These are phyloP conservation scores for Kurtzmaniella fragi DNA, from an alignment of 805 yeast species.

Conservation along the genomic window DNA sequence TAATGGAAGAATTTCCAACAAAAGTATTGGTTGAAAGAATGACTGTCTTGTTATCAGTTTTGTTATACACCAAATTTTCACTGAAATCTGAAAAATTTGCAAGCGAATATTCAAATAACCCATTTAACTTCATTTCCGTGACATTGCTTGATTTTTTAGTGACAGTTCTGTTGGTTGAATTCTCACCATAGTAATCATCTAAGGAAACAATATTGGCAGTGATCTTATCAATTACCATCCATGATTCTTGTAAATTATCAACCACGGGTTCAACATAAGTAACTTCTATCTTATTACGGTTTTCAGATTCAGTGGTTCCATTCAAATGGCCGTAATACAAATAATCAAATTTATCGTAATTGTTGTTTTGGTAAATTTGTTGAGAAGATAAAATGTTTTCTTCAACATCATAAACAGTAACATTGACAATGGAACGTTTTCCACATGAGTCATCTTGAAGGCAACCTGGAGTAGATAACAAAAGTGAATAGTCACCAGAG, in stretches of 20 bases:
- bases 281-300: slow-evolving; percentile 25
- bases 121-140: slow-evolving; percentile 48
- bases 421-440: slow-evolving; percentile 73
- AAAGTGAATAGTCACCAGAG: slow-evolving; percentile 70
- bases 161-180: slow-evolving; percentile 14
- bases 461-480: slow-evolving; percentile 88
- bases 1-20: slow-evolving; percentile 38
- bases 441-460: slow-evolving; percentile 58
- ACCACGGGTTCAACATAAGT: slow-evolving; percentile 20
- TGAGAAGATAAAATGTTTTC: slow-evolving; percentile 38
- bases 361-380: slow-evolving; percentile 73
- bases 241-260: slow-evolving; percentile 21
- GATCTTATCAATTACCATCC: slow-evolving; percentile 70
- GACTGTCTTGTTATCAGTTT: slow-evolving; percentile 13
- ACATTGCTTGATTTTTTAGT: slow-evolving; percentile 10
- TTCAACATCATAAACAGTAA: slow-evolving; percentile 51
- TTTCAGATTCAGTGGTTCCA: slow-evolving; percentile 24
- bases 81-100: slow-evolving; percentile 51
- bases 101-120: slow-evolving; percentile 77
- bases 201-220: slow-evolving; percentile 44
- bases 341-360: slow-evolving; percentile 73
- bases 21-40: slow-evolving; percentile 28
- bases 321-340: slow-evolving; percentile 67
- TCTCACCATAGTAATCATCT: slow-evolving; percentile 31
- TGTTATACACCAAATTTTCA: slow-evolving; percentile 18